Conservation (phyloP, 306 rosid genomes). For the Cicer yamashitae region DNA sequence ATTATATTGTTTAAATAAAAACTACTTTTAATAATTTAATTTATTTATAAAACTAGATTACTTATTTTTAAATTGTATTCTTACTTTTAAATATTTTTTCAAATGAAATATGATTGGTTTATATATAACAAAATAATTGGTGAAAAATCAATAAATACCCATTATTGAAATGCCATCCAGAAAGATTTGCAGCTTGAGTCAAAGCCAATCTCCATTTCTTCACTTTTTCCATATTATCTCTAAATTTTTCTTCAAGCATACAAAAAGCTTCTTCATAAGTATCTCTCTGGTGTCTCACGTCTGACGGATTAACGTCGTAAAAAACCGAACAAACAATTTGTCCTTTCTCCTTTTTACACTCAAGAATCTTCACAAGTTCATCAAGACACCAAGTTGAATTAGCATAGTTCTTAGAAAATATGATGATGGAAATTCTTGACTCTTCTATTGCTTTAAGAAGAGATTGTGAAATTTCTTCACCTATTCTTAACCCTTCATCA, state of each 20-base stretch:
- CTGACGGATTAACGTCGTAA: constrained; percentile 33
- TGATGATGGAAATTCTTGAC: constrained; percentile 44
- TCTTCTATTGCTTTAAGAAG: constrained; percentile 47
- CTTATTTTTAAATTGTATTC: too few species aligned
- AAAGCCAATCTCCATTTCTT: constrained; percentile 42
- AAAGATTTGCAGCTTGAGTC: constrained; percentile 47
- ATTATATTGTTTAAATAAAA: too few species aligned
- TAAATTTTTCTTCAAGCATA: constrained; percentile 44
- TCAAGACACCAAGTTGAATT: constrained; percentile 43
- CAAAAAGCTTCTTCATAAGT: constrained; percentile 42
- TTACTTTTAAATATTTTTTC: too few species aligned
- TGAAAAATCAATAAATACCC: constrained; percentile 22
- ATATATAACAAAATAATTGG: not conserved
- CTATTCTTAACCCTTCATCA: constrained; percentile 41
- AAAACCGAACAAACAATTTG: constrained; percentile 42
- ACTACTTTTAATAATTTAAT: too few species aligned
- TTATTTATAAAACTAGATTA: too few species aligned
- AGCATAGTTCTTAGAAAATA: constrained; percentile 46
- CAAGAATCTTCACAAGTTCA: constrained; percentile 45
- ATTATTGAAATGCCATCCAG: constrained; percentile 48
- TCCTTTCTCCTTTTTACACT: constrained; percentile 39
- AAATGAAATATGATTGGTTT: too few species aligned
- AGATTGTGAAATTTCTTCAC: constrained; percentile 47
- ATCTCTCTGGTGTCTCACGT: constrained; percentile 46
- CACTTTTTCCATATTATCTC: constrained; percentile 42